These are phyloP conservation scores for Fusarium hostae DNA, from an alignment of 2,329 filamentous ascomycete species.

Conservation along the genomic window DNA sequence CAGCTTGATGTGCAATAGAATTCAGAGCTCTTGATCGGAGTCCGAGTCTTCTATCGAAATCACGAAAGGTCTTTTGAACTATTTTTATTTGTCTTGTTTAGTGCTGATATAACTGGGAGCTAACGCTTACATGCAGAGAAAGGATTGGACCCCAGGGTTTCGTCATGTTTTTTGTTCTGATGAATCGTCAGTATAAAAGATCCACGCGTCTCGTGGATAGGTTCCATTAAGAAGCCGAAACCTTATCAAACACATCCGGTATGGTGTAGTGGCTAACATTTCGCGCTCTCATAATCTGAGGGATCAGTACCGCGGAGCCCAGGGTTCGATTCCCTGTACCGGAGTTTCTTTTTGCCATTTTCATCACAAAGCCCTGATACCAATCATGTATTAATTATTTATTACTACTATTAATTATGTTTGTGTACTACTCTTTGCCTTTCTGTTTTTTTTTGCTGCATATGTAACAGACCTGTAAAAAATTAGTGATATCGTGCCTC, in stretches of 20 bases:
- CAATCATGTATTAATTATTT: too few species aligned
- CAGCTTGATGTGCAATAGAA: too few species aligned
- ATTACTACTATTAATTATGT: background rate
- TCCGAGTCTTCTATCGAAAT: too few species aligned
- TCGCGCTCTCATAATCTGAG: slow-evolving; percentile 47
- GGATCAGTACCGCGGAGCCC: slow-evolving; percentile 41
- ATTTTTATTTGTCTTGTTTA: too few species aligned
- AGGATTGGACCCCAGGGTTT: rapidly evolving
- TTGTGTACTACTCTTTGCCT: background rate
- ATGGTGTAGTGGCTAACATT: slow-evolving; percentile 51
- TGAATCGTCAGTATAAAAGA: too few species aligned
- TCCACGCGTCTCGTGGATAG: too few species aligned
- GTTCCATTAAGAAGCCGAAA: rapidly evolving
- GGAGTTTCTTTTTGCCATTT: slow-evolving; percentile 4
- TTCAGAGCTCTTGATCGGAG: too few species aligned
- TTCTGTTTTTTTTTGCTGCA: too few species aligned
- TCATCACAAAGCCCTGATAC: too few species aligned
- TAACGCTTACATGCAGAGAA: rapidly evolving
- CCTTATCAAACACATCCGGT: slow-evolving; percentile 32
- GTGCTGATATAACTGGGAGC: too few species aligned
- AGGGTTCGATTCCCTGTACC: slow-evolving; percentile 47
- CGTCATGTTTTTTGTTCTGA: too few species aligned
- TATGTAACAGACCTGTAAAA: rapidly evolving
- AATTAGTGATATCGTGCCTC: background rate
- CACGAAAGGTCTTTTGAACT: too few species aligned